phyloP scores from a whole-genome alignment of 306 rosid species.

The Nissolia schottii region DNA sequence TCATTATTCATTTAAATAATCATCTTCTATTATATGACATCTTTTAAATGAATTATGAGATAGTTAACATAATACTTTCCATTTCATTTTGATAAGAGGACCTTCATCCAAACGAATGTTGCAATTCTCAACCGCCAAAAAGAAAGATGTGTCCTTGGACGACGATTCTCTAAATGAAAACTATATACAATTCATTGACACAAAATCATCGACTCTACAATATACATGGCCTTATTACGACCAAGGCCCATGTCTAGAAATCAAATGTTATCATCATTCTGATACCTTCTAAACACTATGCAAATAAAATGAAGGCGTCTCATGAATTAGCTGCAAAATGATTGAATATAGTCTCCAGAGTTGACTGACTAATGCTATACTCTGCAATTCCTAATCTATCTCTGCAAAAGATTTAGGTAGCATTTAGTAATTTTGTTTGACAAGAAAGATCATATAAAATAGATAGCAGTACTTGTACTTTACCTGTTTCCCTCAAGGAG shows the following conservation, averaged over 20 bases:
- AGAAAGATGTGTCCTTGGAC: neutral
- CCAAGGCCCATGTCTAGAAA: neutral
- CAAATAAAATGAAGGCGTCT: slow-evolving; percentile 12
- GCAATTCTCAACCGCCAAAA: neutral
- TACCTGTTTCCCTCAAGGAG: slow-evolving; percentile 77
- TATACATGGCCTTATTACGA: slow-evolving; percentile 14
- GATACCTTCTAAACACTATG: neutral
- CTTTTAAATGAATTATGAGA: no score
- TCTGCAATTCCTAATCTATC: slow-evolving; percentile 69
- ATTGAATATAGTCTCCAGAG: slow-evolving; percentile 84
- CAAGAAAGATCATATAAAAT: neutral
- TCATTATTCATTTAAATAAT: no score
- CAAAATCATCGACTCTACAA: slow-evolving; percentile 15
- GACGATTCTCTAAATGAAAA: neutral
- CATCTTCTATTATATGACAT: no score
- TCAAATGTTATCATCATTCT: slow-evolving; percentile 13
- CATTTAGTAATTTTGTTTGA: slow-evolving; percentile 11
- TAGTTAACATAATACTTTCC: no score
- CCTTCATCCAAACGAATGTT: no score
- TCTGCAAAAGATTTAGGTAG: slow-evolving; percentile 40
- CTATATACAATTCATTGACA: slow-evolving; percentile 33
- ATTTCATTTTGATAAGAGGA: no score
- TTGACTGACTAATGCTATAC: slow-evolving; percentile 92
- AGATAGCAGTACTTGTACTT: slow-evolving; percentile 13
- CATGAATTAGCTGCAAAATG: slow-evolving; percentile 81